phyloP scores from a whole-genome alignment of 1,139 yeast species.

The Kodamaea alishanica region DNA sequence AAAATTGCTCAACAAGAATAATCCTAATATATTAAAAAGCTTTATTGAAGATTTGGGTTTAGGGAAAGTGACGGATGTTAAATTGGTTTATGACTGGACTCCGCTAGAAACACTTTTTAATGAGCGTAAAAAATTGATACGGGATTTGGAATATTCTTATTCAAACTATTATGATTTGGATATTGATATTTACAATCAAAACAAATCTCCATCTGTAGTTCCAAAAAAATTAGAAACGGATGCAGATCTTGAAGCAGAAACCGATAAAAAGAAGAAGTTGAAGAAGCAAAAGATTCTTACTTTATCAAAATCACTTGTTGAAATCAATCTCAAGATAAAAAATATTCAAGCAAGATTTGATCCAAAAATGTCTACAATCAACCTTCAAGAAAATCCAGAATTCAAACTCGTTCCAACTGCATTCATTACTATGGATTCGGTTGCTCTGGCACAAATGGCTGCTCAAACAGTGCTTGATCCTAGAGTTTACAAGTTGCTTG shows the following conservation, averaged over 20 bases:
- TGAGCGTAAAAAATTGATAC: slow-evolving; percentile 30
- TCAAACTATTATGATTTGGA: slow-evolving; percentile 44
- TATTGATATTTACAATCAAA: slow-evolving; percentile 36
- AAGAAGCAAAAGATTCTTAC: slow-evolving; percentile 15
- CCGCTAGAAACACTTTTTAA: slow-evolving; percentile 42
- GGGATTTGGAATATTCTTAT: slow-evolving; percentile 43
- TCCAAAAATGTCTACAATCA: slow-evolving; percentile 23
- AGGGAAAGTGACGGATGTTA: slow-evolving; percentile 55
- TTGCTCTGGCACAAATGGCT: slow-evolving; percentile 82
- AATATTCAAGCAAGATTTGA: slow-evolving; percentile 32
- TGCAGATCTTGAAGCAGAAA: slow-evolving; percentile 1
- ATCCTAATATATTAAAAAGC: slow-evolving; percentile 38
- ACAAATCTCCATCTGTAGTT: slow-evolving; percentile 28
- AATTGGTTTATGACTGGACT: slow-evolving; percentile 54
- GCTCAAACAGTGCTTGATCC: slow-evolving; percentile 82
- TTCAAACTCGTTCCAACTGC: slow-evolving; percentile 58
- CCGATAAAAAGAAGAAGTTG: slow-evolving; percentile 4
- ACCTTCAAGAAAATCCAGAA: slow-evolving; percentile 23
- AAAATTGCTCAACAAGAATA: slow-evolving; percentile 36
- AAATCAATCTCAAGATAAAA: slow-evolving; percentile 28
- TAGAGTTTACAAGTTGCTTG: slow-evolving; percentile 65
- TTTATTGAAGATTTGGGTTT: slow-evolving; percentile 61
- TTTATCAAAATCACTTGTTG: slow-evolving; percentile 21
- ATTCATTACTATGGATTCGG: slow-evolving; percentile 78
- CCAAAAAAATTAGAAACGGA: slow-evolving; percentile 6